Base-by-base conservation (phyloP, 2,329 filamentous ascomycete species). In the Periconia sp. region DNA sequence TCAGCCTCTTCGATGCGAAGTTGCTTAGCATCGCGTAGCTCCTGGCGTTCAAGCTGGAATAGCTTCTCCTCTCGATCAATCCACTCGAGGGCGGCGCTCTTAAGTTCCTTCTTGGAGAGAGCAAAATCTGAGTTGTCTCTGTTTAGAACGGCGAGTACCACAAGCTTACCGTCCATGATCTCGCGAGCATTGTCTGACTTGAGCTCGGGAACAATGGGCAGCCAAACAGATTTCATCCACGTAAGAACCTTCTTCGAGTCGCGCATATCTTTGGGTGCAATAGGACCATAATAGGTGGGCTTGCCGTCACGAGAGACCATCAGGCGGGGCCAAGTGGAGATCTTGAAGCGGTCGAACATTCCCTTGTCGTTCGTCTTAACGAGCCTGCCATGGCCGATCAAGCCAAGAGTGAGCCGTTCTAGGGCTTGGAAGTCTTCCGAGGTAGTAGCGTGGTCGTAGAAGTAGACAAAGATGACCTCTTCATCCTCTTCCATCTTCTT, bases 181-280 rank as follows among this genome's bases (percentile, higher is more conserved):
- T 99, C 92, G 44, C 86, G 84, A 1, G 95, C 91, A 63, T 99
- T 99, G 5, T 87, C 84, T 4, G 90, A 89, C 0, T 89, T 96
- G 40, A 99, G 78, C 69, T 99, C 94, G 0, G 94, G 92, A 9
- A 99, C 90, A 43, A 99, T 89, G 1, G 94, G 94, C 13, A 96
- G 79, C 94, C 95, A 99, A 12, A 96, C 91, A 2, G 86, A 89
- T 66, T 88, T 88, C 92, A 99, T 97, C 94, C 94, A 99, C 43
- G 81, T 80, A 13, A 96, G 77, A 9, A 99, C 82, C 55, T 85
- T 82, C 39, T 85, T 81, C 48, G 87, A 87, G 62, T 99, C 89
- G 45, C 94, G 86, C 89, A 97, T 97, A 58, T 96, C 91, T 59
- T 87, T 83, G 1, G 94, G 94, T 0, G 90, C 88, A 26, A 96